Evolutionary conservation across 2,329 filamentous ascomycete species (phyloP).

Genomic region (Fusarium sp.): DNA sequence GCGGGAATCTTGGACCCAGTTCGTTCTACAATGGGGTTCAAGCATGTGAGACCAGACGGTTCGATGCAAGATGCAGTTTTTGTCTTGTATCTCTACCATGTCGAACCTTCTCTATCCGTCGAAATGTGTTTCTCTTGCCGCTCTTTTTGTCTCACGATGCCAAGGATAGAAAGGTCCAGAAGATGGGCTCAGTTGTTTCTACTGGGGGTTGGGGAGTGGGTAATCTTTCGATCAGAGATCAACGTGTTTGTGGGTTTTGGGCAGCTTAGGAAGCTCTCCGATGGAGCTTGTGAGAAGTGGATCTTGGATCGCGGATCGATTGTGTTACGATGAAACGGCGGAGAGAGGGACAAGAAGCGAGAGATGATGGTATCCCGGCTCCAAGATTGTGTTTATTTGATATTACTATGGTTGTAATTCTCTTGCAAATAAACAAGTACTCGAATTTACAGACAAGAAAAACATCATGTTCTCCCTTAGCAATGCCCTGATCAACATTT

Average conservation of each 20-base stretch:
- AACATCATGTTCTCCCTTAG: background rate
- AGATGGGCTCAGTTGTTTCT: background rate
- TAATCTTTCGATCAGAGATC: conserved; percentile 27
- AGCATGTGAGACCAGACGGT: background rate
- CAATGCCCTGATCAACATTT: background rate
- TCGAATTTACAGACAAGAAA: background rate
- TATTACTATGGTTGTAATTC: background rate
- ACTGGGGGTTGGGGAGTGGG: conserved; percentile 14
- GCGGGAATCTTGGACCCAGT: background rate
- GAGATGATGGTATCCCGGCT: background rate
- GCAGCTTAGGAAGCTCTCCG: conserved; percentile 19
- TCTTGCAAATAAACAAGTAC: background rate
- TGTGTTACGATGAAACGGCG: conserved; percentile 20
- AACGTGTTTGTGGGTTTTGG: conserved; percentile 2
- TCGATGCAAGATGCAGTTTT: background rate
- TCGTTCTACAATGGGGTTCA: background rate
- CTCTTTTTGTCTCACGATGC: background rate
- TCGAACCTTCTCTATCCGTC: background rate
- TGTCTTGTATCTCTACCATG: background rate
- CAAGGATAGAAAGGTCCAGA: background rate
- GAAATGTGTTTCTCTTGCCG: background rate
- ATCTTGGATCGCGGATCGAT: conserved; percentile 36
- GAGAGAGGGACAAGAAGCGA: background rate
- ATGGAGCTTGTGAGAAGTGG: conserved; percentile 31
- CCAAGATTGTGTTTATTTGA: background rate